These are phyloP conservation scores for Xylaria sp. DNA, from an alignment of 2,329 filamentous ascomycete species.

Conservation along the genomic window DNA sequence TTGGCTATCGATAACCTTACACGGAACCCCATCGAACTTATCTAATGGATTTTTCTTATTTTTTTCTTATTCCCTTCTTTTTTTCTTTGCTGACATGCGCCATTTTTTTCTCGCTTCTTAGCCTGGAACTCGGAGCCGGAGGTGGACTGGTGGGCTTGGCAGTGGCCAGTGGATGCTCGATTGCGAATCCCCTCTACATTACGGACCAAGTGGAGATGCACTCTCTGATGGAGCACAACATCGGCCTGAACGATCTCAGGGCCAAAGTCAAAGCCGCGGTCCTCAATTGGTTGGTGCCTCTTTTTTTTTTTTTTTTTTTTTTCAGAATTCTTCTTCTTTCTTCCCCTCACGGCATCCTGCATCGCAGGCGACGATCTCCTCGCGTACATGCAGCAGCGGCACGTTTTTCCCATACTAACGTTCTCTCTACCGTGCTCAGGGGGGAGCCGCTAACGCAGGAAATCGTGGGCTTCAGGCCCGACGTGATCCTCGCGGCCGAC, in stretches of 20 bases:
- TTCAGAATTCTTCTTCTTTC: slow-evolving; percentile 27
- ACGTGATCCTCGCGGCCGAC: slow-evolving; percentile 90
- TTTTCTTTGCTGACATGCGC: slow-evolving; percentile 6
- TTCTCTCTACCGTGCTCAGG: slow-evolving; percentile 44
- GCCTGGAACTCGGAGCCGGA: slow-evolving; percentile 89
- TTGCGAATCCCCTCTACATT: slow-evolving; percentile 66
- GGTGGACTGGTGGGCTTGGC: slow-evolving; percentile 81
- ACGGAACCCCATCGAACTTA: too few relatives aligned
- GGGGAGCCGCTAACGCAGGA: slow-evolving; percentile 60
- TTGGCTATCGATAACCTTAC: not conserved
- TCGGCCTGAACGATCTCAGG: slow-evolving; percentile 74
- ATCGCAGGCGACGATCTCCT: slow-evolving; percentile 7
- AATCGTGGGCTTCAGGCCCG: slow-evolving; percentile 62
- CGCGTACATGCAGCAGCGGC: slow-evolving; percentile 20
- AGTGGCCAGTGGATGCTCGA: slow-evolving; percentile 58
- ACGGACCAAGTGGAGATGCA: slow-evolving; percentile 91
- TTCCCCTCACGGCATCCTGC: slow-evolving; percentile 26
- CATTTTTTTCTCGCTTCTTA: slow-evolving; percentile 45
- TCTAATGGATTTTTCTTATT: not conserved
- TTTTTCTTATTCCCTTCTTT: not conserved
- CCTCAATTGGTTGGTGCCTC: slow-evolving; percentile 72
- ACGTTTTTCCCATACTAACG: slow-evolving; percentile 19
- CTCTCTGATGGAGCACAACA: slow-evolving; percentile 83
- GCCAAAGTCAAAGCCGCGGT: slow-evolving; percentile 66
- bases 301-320: slow-evolving; percentile 35